Base-by-base conservation (phyloP, 2,329 filamentous ascomycete species). In the Apiospora malaysiana region DNA sequence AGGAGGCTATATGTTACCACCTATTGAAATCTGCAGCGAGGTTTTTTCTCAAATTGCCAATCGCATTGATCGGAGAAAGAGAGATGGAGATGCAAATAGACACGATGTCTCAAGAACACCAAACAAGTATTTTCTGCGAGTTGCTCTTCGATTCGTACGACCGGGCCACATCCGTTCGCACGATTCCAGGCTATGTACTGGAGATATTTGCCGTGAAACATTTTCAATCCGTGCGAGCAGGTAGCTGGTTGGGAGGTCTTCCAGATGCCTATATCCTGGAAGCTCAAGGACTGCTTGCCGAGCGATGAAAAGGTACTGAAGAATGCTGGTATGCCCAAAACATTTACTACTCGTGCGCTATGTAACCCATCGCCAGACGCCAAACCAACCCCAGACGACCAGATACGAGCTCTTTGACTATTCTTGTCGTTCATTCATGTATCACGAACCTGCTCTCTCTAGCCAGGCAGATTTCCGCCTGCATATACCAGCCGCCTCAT, bases 21-120 rank as follows among this genome's bases (percentile, higher is more conserved):
- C 6, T 63, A 63, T 63, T 63, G 56, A 63, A 63, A 63, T 63
- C 56, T 32, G 32, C 56, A 40, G 10, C 2, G 56, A 32, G 56
- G 42, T 45, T 14, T 45, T 12, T 1, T 45, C 56, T 14, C 32
- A 59, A 37, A n/a, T n/a, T n/a, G n/a, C 25, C 27, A 32, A 37
- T 59, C 51, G 37, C 51, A 37, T 37, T 37, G 37, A 59, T 37
- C 51, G 51, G 51, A 16, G 27, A 59, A 32, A 25, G 25, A 59
- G 51, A 16, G 49, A 25, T 32, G 49, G 49, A 56, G 49, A 14
- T 2, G 32, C 12, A 16, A 56, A 16, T 10, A 59, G n/a, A 16
- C 7, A 37, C 2, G 56, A 63, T 32, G 56, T 63, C 32, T 63
- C 32, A 21, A 63, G 40, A 32, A 32, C 32, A 63, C 56, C 56